These are phyloP conservation scores for Endoconidiophora polonica DNA, from an alignment of 2,329 filamentous ascomycete species.

Conservation along the genomic window DNA sequence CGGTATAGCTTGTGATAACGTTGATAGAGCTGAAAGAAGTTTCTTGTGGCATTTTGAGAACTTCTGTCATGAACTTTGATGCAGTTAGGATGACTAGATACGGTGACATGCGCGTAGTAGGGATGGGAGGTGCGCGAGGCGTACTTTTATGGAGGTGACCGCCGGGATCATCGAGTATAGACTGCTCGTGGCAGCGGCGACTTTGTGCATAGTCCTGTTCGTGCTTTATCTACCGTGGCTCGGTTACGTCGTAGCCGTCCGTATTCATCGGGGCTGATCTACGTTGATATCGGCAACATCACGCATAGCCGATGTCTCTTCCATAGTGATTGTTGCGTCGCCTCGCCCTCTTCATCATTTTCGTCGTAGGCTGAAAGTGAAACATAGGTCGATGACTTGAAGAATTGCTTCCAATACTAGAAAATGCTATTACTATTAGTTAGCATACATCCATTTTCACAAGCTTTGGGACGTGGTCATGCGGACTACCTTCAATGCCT, in stretches of 20 bases:
- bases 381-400: conserved; percentile 94
- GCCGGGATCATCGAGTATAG: conserved; percentile 44
- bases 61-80: no score
- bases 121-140: conserved; percentile 36
- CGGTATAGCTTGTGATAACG: no score
- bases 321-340: conserved; percentile 23
- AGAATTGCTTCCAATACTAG: conserved; percentile 99
- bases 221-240: background rate
- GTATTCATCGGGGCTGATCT: conserved; percentile 10
- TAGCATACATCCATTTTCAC: no score
- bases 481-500: conserved; percentile 64
- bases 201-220: conserved; percentile 8
- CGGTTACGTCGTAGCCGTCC: background rate
- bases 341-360: conserved; percentile 48
- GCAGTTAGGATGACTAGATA: conserved; percentile 35
- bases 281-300: conserved; percentile 30
- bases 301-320: conserved; percentile 37
- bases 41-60: no score
- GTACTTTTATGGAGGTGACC: conserved; percentile 47
- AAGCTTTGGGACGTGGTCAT: background rate
- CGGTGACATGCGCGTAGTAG: conserved; percentile 31
- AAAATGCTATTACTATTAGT: background rate
- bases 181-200: conserved; percentile 33
- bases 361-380: conserved; percentile 92
- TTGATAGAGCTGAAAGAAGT: conserved; percentile 23